Evolutionary conservation across 345 rosid species (phyloP).

Genomic region (Punica granatum): DNA sequence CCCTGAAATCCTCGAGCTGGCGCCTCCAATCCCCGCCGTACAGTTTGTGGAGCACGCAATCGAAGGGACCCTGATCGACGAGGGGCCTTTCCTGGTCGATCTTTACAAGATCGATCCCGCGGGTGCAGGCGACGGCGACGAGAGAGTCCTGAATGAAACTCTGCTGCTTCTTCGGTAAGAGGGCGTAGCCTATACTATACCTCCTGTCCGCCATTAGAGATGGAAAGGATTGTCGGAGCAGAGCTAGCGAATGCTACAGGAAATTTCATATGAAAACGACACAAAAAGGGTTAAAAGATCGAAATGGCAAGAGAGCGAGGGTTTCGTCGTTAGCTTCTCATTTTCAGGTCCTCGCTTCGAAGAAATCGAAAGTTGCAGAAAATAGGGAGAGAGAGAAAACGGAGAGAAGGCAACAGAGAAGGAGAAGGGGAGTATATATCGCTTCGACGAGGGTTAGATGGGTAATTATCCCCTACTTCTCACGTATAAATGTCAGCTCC

Average conservation of each 20-base stretch:
- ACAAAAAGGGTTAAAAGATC: not conserved
- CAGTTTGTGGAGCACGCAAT: conserved; percentile 55
- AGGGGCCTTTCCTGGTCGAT: conserved; percentile 31
- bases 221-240: not conserved
- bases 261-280: not conserved
- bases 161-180: conserved; percentile 36
- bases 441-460: not conserved
- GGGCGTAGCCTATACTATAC: conserved; percentile 47
- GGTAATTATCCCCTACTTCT: not conserved
- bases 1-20: conserved; percentile 28
- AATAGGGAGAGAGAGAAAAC: not conserved
- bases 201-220: conserved; percentile 32
- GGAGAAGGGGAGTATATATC: conserved; percentile 1
- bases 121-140: conserved; percentile 21
- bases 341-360: conserved; percentile 1
- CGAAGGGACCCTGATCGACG: conserved; percentile 45
- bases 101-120: conserved; percentile 43
- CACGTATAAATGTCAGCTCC: not conserved
- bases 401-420: not conserved
- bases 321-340: too few species aligned
- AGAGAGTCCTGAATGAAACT: conserved; percentile 46
- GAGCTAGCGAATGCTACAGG: not conserved
- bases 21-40: conserved; percentile 42
- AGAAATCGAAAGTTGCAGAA: conserved; percentile 4
- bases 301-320: not conserved